Percentiles rank a stretch among this genome's conserved stretches.
Conservation (phyloP, 2,329 filamentous ascomycete species). For the Bipolaris victoriae region DNA sequence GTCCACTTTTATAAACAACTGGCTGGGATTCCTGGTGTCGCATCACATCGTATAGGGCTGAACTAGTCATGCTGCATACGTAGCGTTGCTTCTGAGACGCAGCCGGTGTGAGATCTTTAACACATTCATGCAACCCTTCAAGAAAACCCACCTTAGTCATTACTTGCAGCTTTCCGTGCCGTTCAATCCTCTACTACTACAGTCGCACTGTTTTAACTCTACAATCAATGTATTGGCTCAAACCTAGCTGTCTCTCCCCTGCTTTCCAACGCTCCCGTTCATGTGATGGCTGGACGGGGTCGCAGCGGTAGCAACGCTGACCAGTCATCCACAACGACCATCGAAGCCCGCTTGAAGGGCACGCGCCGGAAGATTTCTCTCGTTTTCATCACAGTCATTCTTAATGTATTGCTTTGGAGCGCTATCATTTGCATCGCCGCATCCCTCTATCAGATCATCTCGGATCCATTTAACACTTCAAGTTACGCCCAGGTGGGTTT, state of each 20-base stretch:
- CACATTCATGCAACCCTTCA: slow-evolving; percentile 37
- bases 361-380: slow-evolving; percentile 40
- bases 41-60: slow-evolving; percentile 28
- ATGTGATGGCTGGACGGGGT: slow-evolving; percentile 14
- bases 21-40: slow-evolving; percentile 6
- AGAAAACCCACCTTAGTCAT: slow-evolving; percentile 21
- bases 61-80: slow-evolving; percentile 19
- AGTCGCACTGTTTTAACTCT: slow-evolving; percentile 16
- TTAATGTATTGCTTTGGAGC: slow-evolving; percentile 46
- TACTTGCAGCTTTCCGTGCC: slow-evolving; percentile 9
- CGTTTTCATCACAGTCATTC: slow-evolving; percentile 41
- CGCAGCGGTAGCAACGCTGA: slow-evolving; percentile 28
- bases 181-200: slow-evolving; percentile 14
- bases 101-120: slow-evolving; percentile 32
- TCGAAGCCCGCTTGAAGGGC: neutral
- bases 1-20: slow-evolving; percentile 7
- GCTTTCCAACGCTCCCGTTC: slow-evolving; percentile 9
- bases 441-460: slow-evolving; percentile 39
- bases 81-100: slow-evolving; percentile 37
- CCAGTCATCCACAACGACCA: slow-evolving; percentile 19
- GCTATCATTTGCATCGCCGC: slow-evolving; percentile 37
- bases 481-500: slow-evolving; percentile 42
- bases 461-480: slow-evolving; percentile 35
- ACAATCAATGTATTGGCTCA: slow-evolving; percentile 25
- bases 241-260: slow-evolving; percentile 16